A percentile compares a stretch with the other conserved stretches of the same genome.
phyloP scores from a whole-genome alignment of 495 filamentous ascomycete genomes.

The Neurospora sp. region DNA sequence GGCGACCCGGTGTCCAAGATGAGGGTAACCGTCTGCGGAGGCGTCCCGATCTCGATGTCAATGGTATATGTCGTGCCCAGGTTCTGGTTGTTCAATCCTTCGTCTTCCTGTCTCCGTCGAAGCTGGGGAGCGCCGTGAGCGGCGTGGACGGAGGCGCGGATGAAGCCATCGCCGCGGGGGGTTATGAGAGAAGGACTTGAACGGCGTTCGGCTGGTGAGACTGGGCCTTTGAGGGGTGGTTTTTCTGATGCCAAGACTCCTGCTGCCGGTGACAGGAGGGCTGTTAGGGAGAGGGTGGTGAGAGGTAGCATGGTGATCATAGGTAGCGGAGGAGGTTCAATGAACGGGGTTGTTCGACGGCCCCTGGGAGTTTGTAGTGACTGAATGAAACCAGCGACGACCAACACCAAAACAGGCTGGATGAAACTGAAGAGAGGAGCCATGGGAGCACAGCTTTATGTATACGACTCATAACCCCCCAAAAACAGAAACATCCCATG shows the following conservation, averaged over 20 bases:
- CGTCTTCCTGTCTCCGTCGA: background rate
- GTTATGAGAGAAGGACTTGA: background rate
- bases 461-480: background rate
- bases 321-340: background rate
- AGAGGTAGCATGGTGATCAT: background rate
- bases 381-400: too few relatives aligned
- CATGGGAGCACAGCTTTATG: background rate
- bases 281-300: background rate
- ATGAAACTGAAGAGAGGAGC: background rate
- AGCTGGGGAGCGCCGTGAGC: slow-evolving; percentile 3
- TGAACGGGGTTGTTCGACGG: background rate
- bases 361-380: background rate
- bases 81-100: background rate
- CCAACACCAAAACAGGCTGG: too few relatives aligned
- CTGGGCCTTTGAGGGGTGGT: background rate
- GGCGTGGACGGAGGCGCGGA: slow-evolving; percentile 6
- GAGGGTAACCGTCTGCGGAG: slow-evolving; percentile 24
- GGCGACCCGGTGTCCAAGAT: slow-evolving; percentile 37
- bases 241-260: background rate
- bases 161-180: slow-evolving; percentile 7
- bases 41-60: slow-evolving; percentile 12
- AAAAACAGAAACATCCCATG: background rate
- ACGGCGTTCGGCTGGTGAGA: background rate
- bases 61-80: slow-evolving; percentile 7
- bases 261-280: background rate